Evolutionary conservation across 208 protist genomes (phyloP).

Genomic region (Leishmania major): DNA sequence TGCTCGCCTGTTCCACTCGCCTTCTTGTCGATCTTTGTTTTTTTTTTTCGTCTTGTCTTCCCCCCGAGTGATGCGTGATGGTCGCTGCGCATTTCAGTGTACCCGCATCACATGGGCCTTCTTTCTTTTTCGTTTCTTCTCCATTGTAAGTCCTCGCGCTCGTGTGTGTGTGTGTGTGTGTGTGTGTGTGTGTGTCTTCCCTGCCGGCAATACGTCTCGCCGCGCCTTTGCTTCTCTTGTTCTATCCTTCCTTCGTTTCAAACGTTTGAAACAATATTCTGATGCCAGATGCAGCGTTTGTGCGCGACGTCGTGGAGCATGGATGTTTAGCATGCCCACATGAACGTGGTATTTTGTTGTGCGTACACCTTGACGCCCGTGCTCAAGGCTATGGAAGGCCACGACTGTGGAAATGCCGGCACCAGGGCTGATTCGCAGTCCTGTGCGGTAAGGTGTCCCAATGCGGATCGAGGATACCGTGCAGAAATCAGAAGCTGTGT

Average conservation of each 20-base stretch:
- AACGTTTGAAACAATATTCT: background rate
- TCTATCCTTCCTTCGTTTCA: background rate
- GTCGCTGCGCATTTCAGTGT: background rate
- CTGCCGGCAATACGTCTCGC: background rate
- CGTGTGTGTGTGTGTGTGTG: background rate
- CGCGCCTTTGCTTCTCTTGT: background rate
- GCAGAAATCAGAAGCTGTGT: background rate
- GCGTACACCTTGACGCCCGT: slow-evolving; percentile 16
- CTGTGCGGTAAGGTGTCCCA: slow-evolving; percentile 7
- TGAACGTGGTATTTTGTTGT: slow-evolving; percentile 14
- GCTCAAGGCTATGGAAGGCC: background rate
- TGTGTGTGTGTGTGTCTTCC: background rate
- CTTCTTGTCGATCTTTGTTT: background rate
- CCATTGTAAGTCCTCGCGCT: background rate
- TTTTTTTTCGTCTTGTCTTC: background rate
- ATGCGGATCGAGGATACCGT: slow-evolving; percentile 2
- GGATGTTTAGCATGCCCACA: slow-evolving; percentile 11
- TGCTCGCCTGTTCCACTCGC: background rate
- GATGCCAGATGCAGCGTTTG: background rate
- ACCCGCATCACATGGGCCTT: background rate
- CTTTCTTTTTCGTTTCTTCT: background rate
- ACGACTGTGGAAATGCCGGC: slow-evolving; percentile 1
- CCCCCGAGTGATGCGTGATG: background rate
- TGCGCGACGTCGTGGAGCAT: slow-evolving; percentile 4
- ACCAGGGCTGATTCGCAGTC: background rate